phyloP scores from a whole-genome alignment of 2,329 filamentous ascomycete species.

The Zopfia rhizophila region DNA sequence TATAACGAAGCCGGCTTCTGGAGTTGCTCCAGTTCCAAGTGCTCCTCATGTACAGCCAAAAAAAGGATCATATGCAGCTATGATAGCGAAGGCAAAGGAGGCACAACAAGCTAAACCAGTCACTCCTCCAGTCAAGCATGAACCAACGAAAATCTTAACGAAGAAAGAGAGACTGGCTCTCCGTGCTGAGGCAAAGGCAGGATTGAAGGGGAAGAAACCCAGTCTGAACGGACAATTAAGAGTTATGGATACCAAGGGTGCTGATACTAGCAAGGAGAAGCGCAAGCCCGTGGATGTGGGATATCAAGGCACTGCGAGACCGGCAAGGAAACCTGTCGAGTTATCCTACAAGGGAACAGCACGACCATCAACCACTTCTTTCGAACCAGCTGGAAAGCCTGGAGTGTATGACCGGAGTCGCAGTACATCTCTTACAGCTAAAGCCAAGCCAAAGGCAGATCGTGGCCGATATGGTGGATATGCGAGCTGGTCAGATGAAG shows the following conservation, averaged over 20 bases:
- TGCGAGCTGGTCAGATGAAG: slow-evolving; percentile 51
- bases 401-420: too few relatives aligned
- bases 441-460: slow-evolving; percentile 39
- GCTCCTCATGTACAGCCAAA: slow-evolving; percentile 64
- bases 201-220: slow-evolving; percentile 46
- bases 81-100: slow-evolving; percentile 76
- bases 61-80: slow-evolving; percentile 78
- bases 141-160: slow-evolving; percentile 72
- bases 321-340: slow-evolving; percentile 47
- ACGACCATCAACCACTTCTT: slow-evolving; percentile 31
- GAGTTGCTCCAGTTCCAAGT: slow-evolving; percentile 33
- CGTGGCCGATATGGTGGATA: slow-evolving; percentile 52
- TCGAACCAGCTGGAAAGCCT: slow-evolving; percentile 36
- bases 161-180: slow-evolving; percentile 65
- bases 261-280: slow-evolving; percentile 43
- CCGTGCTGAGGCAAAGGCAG: slow-evolving; percentile 57
- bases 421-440: slow-evolving; percentile 32
- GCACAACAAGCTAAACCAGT: slow-evolving; percentile 59
- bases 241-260: slow-evolving; percentile 30
- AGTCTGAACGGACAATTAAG: slow-evolving; percentile 24
- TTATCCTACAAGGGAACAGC: slow-evolving; percentile 52
- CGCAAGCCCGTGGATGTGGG: slow-evolving; percentile 51
- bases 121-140: slow-evolving; percentile 78
- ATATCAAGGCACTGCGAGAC: slow-evolving; percentile 62
- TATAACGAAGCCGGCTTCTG: slow-evolving; percentile 12